Evolutionary conservation across 306 rosid genomes (phyloP).

Genomic region (Castanea mollissima): DNA sequence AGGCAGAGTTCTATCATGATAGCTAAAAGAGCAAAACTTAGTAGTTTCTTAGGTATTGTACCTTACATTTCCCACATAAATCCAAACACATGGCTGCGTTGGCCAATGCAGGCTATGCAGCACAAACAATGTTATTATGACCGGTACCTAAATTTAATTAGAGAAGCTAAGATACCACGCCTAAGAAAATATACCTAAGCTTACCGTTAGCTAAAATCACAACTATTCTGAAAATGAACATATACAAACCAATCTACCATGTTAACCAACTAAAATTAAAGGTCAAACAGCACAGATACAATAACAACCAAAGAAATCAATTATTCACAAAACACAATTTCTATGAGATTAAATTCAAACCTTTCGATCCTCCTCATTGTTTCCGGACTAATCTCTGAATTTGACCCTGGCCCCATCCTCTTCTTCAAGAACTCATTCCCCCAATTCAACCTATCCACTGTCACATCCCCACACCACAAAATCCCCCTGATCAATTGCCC

Average conservation of each 20-base stretch:
- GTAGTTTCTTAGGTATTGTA: no score
- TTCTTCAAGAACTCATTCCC: conserved; percentile 68
- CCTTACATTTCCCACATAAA: no score
- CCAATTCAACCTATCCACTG: conserved; percentile 80
- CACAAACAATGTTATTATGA: no score
- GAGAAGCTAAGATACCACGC: no score
- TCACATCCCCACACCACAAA: conserved; percentile 82
- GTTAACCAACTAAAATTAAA: not conserved
- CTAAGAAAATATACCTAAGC: no score
- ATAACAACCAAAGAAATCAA: not conserved
- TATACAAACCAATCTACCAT: not conserved
- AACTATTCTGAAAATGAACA: no score
- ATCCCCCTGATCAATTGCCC: conserved; percentile 80
- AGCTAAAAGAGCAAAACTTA: no score
- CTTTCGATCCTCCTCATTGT: conserved; percentile 45
- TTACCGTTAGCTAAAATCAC: no score
- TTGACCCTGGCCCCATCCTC: conserved; percentile 45
- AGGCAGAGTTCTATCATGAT: no score
- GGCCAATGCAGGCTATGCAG: no score
- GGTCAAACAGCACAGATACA: not conserved
- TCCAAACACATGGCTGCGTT: no score
- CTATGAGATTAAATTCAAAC: conserved; percentile 19
- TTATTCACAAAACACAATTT: not conserved
- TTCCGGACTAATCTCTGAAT: conserved; percentile 51
- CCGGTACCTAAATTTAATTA: no score